Conservation (phyloP, 148 eudicot genomes). For the Amaranthus cruentus region DNA sequence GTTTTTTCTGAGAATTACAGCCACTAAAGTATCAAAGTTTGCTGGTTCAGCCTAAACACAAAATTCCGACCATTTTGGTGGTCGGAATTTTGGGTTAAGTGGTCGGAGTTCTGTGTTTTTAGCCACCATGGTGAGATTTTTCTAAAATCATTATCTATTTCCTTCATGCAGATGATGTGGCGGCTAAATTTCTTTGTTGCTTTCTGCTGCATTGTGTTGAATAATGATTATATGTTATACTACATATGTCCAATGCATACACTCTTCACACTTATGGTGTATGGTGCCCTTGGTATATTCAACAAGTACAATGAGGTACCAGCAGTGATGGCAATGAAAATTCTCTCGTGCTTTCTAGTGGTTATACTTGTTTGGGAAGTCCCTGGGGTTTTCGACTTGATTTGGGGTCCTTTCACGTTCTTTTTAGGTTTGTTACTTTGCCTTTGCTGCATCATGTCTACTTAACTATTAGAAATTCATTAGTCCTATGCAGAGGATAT, state of each 20-base stretch:
- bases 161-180: slow-evolving; percentile 96
- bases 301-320: slow-evolving; percentile 78
- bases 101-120: no score
- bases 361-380: slow-evolving; percentile 86
- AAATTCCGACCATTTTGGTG: no score
- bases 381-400: slow-evolving; percentile 76
- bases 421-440: slow-evolving; percentile 52
- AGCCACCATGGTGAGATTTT: neutral
- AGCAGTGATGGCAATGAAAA: slow-evolving; percentile 71
- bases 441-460: neutral
- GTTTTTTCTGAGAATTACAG: no score
- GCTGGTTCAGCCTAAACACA: no score
- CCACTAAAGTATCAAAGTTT: no score
- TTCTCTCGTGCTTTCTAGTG: slow-evolving; percentile 63
- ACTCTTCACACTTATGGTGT: slow-evolving; percentile 92
- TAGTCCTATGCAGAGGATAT: neutral
- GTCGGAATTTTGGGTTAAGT: no score
- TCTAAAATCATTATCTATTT: neutral
- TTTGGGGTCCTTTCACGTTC: slow-evolving; percentile 75
- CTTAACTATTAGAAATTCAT: neutral
- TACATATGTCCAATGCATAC: slow-evolving; percentile 98
- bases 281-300: slow-evolving; percentile 92
- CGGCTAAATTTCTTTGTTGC: slow-evolving; percentile 88
- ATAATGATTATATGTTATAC: slow-evolving; percentile 88
- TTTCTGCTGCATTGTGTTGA: slow-evolving; percentile 74